These are phyloP conservation scores for Aspergillus kassunensis DNA, from an alignment of 495 filamentous ascomycete genomes.

Conservation along the genomic window DNA sequence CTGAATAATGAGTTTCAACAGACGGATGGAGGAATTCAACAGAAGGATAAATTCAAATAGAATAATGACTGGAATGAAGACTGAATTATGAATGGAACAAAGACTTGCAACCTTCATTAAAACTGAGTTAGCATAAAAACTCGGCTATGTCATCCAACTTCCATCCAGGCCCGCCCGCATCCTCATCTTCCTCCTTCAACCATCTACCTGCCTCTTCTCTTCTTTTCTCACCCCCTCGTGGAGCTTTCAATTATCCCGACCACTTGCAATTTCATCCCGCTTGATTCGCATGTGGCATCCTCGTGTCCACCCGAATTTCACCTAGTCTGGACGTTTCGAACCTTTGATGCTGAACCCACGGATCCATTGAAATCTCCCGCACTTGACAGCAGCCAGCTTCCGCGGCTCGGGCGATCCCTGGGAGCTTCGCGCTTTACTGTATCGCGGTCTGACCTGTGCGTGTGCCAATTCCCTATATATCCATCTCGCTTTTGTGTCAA, in stretches of 20 bases:
- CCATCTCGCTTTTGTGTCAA: slow-evolving; percentile 3
- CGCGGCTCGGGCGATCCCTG: slow-evolving; percentile 24
- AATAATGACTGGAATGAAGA: no score
- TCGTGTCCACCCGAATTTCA: slow-evolving; percentile 12
- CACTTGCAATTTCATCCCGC: slow-evolving; percentile 7
- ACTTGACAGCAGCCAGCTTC: slow-evolving; percentile 36
- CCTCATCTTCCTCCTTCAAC: slow-evolving; percentile 6
- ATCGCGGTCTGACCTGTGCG: slow-evolving; percentile 3
- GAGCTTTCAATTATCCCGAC: slow-evolving; percentile 8
- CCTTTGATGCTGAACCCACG: slow-evolving; percentile 34
- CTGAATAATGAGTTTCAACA: no score
- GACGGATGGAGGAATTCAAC: no score
- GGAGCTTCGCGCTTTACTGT: slow-evolving; percentile 3
- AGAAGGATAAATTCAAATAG: no score
- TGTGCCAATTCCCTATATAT: not conserved
- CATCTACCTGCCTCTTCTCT: no score
- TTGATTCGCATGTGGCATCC: slow-evolving; percentile 12
- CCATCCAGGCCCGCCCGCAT: no score
- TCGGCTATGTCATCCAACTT: no score
- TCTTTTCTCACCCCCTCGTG: slow-evolving; percentile 8
- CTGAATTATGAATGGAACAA: no score
- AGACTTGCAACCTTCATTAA: no score
- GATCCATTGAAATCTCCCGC: slow-evolving; percentile 41
- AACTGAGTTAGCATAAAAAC: no score
- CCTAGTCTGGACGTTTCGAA: slow-evolving; percentile 15